Evolutionary conservation across 2,329 filamentous ascomycete genomes (phyloP).

Genomic region (Aspergillus sp.): DNA sequence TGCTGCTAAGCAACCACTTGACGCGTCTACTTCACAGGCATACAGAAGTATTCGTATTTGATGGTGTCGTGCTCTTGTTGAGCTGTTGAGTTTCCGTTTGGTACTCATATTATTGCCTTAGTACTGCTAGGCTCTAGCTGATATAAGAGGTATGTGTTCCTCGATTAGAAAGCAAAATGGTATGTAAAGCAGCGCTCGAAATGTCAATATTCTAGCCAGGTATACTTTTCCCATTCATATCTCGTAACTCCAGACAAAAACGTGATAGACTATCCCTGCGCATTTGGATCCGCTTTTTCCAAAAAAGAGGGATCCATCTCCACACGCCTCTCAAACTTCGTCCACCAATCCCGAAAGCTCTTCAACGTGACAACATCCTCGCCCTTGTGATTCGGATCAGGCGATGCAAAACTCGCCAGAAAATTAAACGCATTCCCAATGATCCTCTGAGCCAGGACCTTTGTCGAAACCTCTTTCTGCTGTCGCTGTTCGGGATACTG

Average conservation of each 20-base stretch:
- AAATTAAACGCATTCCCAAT: conserved; percentile 98
- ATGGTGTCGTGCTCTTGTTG: no score
- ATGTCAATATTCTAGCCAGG: no score
- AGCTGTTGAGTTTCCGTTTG: no score
- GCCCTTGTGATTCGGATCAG: conserved; percentile 45
- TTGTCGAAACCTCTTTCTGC: conserved; percentile 51
- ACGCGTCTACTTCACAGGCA: no score
- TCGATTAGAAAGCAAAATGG: no score
- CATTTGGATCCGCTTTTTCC: conserved; percentile 55
- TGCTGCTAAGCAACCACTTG: no score
- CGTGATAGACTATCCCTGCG: conserved; percentile 8
- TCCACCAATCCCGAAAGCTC: conserved; percentile 96
- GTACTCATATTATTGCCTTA: no score
- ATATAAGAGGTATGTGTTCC: no score
- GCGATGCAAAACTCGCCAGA: conserved; percentile 72
- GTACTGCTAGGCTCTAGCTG: no score
- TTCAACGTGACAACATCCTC: conserved; percentile 87
- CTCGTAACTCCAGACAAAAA: not conserved
- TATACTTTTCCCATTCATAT: no score
- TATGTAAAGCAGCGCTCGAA: no score
- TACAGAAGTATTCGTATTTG: no score
- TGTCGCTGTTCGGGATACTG: conserved; percentile 18
- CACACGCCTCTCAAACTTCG: conserved; percentile 82
- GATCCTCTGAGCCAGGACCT: conserved; percentile 79
- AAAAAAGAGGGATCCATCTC: conserved; percentile 82